A percentile compares a stretch with the other conserved stretches of the same genome.
These are phyloP conservation scores for Pilatotrama ljubarskyi DNA, from an alignment of 768 basidiomycete species.

Conservation along the genomic window DNA sequence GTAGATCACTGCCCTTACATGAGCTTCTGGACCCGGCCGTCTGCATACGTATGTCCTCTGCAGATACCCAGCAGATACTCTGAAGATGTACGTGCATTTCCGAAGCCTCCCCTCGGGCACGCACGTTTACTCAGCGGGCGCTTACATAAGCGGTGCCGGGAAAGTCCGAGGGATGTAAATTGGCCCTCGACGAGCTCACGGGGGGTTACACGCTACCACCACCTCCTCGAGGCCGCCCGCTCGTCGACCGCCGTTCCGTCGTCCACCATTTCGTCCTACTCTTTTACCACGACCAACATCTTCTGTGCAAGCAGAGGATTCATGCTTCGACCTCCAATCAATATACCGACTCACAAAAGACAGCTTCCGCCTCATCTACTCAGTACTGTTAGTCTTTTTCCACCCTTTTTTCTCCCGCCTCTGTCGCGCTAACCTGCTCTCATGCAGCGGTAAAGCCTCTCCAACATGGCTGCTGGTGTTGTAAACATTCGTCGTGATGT, in stretches of 20 bases:
- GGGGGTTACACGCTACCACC: slow-evolving; percentile 15
- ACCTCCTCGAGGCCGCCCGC: slow-evolving; percentile 26
- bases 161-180: slow-evolving; percentile 22
- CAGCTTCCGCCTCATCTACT: slow-evolving; percentile 43
- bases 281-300: slow-evolving; percentile 42
- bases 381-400: slow-evolving; percentile 49
- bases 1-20: not conserved
- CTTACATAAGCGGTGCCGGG: slow-evolving; percentile 20
- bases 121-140: slow-evolving; percentile 22
- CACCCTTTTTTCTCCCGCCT: not conserved
- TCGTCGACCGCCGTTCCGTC: slow-evolving; percentile 24
- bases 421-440: not conserved
- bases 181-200: not conserved
- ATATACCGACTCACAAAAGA: slow-evolving; percentile 67
- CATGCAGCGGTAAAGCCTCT: slow-evolving; percentile 60
- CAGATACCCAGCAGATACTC: not conserved
- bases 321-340: slow-evolving; percentile 91
- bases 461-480: slow-evolving; percentile 84
- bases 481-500: slow-evolving; percentile 96
- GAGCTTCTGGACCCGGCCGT: not conserved
- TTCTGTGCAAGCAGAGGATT: slow-evolving; percentile 80
- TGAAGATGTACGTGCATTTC: not conserved
- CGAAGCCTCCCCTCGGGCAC: not conserved
- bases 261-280: slow-evolving; percentile 67
- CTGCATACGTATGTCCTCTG: not conserved